A percentile compares a stretch with the other conserved stretches of the same genome.
phyloP scores from a whole-genome alignment of 2,329 filamentous ascomycete species.

The Diaporthe ampelina region DNA sequence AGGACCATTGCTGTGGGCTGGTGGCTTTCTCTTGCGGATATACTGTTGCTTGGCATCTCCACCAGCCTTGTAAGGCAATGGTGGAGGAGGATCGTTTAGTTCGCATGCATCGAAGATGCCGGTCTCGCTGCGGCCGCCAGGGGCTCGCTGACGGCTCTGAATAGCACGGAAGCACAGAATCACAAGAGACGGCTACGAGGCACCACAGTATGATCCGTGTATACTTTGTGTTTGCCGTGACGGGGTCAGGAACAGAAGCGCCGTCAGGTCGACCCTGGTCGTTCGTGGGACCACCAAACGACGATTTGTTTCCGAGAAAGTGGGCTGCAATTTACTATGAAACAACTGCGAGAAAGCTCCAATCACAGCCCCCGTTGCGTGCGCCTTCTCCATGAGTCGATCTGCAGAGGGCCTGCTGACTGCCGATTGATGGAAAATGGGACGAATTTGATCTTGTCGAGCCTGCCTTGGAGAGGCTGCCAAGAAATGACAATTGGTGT shows the following conservation, averaged over 20 bases:
- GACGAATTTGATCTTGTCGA: neutral
- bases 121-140: neutral
- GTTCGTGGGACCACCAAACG: neutral
- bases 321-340: constrained; percentile 28
- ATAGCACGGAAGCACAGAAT: neutral
- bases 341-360: constrained; percentile 15
- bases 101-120: neutral
- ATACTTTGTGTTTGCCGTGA: neutral
- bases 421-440: neutral
- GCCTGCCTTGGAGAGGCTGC: neutral
- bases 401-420: neutral
- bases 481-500: neutral
- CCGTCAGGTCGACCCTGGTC: neutral
- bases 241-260: neutral
- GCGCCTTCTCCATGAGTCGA: neutral
- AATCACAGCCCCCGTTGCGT: constrained; percentile 1
- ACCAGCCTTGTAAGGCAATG: neutral
- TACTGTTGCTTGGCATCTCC: constrained; percentile 21
- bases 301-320: constrained; percentile 24
- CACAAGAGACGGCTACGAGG: neutral
- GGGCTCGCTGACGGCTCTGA: neutral
- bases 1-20: constrained; percentile 12
- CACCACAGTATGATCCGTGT: neutral
- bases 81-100: neutral
- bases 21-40: constrained; percentile 1